Conservation (phyloP, 768 basidiomycete genomes). For the Lentinus brumalis region DNA sequence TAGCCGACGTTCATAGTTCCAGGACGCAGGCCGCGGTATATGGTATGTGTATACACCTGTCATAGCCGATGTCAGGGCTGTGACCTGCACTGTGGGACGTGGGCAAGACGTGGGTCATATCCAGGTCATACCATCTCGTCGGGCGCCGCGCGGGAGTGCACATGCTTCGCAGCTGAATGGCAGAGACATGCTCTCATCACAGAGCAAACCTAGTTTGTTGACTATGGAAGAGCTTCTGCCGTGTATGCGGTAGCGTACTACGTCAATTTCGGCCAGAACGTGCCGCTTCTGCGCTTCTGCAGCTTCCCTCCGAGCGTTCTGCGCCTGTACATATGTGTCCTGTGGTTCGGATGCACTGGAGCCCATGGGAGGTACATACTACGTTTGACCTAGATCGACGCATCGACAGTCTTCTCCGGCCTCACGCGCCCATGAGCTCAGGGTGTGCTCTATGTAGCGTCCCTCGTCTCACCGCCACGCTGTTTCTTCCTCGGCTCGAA, state of each 20-base stretch:
- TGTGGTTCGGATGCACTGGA: not conserved
- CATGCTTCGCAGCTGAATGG: not conserved
- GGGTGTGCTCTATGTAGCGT: not conserved
- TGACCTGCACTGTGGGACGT: no score
- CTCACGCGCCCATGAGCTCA: not conserved
- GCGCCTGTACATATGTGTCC: not conserved
- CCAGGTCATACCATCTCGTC: not conserved
- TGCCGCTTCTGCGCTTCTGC: not conserved
- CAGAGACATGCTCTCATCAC: not conserved
- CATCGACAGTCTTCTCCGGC: not conserved
- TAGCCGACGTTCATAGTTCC: no score
- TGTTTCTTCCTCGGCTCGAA: not conserved
- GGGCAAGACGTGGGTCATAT: no score
- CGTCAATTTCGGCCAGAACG: not conserved
- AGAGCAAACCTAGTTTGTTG: not conserved
- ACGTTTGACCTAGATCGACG: constrained; percentile 13
- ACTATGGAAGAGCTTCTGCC: not conserved
- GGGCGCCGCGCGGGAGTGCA: not conserved
- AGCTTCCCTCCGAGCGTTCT: not conserved
- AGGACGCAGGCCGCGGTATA: no score
- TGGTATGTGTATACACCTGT: no score
- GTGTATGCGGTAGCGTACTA: not conserved
- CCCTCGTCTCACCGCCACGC: not conserved
- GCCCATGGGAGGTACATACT: constrained; percentile 10
- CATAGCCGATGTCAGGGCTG: no score